Percentiles rank a stretch among this genome's conserved stretches.
Conservation (phyloP, 2,329 filamentous ascomycete genomes). For the Arthrobotrys megalospora region DNA sequence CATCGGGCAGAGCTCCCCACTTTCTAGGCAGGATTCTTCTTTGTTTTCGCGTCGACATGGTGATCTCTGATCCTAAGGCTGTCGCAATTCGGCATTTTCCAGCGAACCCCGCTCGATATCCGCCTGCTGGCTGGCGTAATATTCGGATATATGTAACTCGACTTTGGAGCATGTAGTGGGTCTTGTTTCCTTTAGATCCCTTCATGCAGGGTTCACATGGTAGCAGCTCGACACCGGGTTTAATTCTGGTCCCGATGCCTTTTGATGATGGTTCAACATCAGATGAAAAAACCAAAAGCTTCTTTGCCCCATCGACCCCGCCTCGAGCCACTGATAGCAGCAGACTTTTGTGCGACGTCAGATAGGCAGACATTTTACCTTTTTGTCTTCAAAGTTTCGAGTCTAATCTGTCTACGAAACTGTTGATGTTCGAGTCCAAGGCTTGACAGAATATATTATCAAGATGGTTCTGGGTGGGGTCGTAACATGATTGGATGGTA, state of each 20-base stretch:
- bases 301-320: neutral
- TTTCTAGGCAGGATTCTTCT: constrained; percentile 12
- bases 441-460: no score
- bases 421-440: no score
- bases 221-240: constrained; percentile 8
- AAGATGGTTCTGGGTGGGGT: no score
- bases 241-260: neutral
- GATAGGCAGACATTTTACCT: neutral
- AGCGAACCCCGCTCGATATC: constrained; percentile 16
- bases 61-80: constrained; percentile 25
- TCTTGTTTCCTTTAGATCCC: constrained; percentile 1
- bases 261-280: constrained; percentile 11
- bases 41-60: neutral
- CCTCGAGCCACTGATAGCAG: neutral
- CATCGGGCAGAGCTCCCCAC: constrained; percentile 30
- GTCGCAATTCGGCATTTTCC: constrained; percentile 47
- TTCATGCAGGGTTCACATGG: constrained; percentile 37
- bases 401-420: no score
- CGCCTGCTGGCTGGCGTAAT: constrained; percentile 21
- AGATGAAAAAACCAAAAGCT: constrained; percentile 17
- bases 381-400: no score
- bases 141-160: neutral
- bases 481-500: no score
- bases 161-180: neutral
- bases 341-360: neutral